Percentiles rank a stretch among this genome's conserved stretches.
Evolutionary conservation across 495 filamentous ascomycete genomes (phyloP).

Genomic region (Stereocaulon alpinum): DNA sequence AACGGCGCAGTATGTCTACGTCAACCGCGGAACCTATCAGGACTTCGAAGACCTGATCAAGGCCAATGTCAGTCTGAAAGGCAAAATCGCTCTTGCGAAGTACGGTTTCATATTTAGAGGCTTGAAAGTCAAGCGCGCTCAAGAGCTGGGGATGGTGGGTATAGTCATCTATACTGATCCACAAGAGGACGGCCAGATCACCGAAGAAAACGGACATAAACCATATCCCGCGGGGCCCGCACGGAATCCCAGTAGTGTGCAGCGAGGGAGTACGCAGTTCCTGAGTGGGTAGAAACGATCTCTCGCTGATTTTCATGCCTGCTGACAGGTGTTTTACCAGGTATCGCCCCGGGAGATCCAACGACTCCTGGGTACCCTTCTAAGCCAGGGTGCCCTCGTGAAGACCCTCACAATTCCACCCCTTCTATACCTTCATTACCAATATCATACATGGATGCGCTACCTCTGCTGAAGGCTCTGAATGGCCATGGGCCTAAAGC

Average conservation of each 20-base stretch:
- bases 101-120: conserved; percentile 85
- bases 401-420: conserved; percentile 54
- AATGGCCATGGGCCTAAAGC: conserved; percentile 80
- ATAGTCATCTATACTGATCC: conserved; percentile 81
- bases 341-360: conserved; percentile 53
- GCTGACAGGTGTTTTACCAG: conserved; percentile 25
- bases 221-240: conserved; percentile 82
- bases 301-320: background rate
- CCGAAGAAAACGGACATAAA: conserved; percentile 68
- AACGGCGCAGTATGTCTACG: conserved; percentile 71
- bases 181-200: conserved; percentile 74
- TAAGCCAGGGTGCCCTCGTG: conserved; percentile 74
- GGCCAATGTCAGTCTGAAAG: conserved; percentile 63
- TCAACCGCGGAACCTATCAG: conserved; percentile 75
- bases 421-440: conserved; percentile 87
- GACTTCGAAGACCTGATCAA: conserved; percentile 78
- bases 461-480: conserved; percentile 77
- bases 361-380: conserved; percentile 94
- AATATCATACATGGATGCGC: conserved; percentile 76
- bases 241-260: conserved; percentile 77
- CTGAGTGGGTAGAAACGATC: conserved; percentile 41
- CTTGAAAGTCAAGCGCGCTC: conserved; percentile 83
- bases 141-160: conserved; percentile 86
- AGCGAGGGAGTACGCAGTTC: conserved; percentile 84
- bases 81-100: conserved; percentile 78